Percentiles rank a stretch among this genome's conserved stretches.
phyloP scores from a whole-genome alignment of 1,139 yeast species.

The Blastobotrys arbuscula region DNA sequence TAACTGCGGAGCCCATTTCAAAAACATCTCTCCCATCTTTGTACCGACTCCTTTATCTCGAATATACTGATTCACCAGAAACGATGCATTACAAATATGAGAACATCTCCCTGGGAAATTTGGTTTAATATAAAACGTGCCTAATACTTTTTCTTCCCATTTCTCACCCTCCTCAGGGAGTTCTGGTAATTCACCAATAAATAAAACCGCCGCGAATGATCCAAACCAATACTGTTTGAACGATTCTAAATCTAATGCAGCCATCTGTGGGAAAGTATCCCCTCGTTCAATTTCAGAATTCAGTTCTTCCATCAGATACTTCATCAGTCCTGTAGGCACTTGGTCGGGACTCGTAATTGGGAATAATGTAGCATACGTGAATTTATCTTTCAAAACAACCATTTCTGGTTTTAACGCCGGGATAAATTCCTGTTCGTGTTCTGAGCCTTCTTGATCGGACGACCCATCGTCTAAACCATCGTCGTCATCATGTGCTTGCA shows the following conservation, averaged over 20 bases:
- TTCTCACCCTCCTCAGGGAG: conserved; percentile 30
- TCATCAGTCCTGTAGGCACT: conserved; percentile 70
- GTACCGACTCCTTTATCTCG: conserved; percentile 89
- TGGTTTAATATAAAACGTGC: conserved; percentile 76
- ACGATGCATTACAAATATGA: conserved; percentile 88
- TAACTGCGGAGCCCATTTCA: conserved; percentile 85
- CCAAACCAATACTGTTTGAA: conserved; percentile 85
- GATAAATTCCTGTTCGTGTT: neutral
- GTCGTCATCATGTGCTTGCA: neutral
- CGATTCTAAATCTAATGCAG: conserved; percentile 63
- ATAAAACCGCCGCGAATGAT: conserved; percentile 78
- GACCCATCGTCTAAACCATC: neutral
- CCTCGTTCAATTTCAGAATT: conserved; percentile 90
- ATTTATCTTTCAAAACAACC: conserved; percentile 77
- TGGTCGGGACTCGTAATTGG: conserved; percentile 59
- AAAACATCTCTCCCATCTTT: conserved; percentile 71
- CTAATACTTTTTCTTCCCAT: conserved; percentile 89
- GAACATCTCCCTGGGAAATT: conserved; percentile 90
- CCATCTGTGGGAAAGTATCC: conserved; percentile 80
- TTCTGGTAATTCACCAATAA: conserved; percentile 45
- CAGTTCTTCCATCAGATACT: conserved; percentile 83
- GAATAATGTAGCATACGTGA: conserved; percentile 85
- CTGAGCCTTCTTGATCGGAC: neutral
- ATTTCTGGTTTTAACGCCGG: conserved; percentile 37
- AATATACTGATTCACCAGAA: conserved; percentile 85